Evolutionary conservation across 2,329 filamentous ascomycete species (phyloP).

Genomic region (Beauveria medogensis): DNA sequence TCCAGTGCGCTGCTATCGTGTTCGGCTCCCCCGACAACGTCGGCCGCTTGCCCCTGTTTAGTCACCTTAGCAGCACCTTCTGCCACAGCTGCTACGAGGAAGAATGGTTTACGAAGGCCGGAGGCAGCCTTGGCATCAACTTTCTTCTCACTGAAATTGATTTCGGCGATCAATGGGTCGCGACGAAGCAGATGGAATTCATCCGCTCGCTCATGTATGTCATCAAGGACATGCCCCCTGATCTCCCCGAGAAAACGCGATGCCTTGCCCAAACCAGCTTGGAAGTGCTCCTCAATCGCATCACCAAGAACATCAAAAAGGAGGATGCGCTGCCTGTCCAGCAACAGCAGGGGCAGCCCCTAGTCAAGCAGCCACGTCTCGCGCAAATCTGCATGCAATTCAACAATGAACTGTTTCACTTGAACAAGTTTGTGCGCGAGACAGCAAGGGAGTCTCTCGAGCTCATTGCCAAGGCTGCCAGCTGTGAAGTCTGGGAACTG

Average conservation of each 20-base stretch:
- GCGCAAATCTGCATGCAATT: constrained; percentile 75
- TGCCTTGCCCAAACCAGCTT: constrained; percentile 76
- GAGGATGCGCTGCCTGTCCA: constrained; percentile 49
- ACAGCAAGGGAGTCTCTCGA: constrained; percentile 76
- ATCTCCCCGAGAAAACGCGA: constrained; percentile 84
- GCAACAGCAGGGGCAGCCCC: constrained; percentile 35
- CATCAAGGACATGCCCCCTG: constrained; percentile 94
- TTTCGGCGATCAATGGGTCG: constrained; percentile 76
- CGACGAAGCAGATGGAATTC: constrained; percentile 76
- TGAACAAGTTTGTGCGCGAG: constrained; percentile 90
- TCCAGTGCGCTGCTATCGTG: constrained; percentile 67
- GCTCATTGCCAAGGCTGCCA: constrained; percentile 70
- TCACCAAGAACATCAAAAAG: constrained; percentile 71
- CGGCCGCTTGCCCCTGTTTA: constrained; percentile 75
- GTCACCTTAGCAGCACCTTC: constrained; percentile 72
- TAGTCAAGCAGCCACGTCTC: constrained; percentile 50
- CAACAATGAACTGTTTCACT: constrained; percentile 82
- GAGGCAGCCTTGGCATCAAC: constrained; percentile 83
- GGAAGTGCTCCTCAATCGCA: constrained; percentile 67
- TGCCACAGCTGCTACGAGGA: constrained; percentile 95
- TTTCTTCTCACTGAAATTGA: constrained; percentile 78
- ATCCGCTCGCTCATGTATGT: constrained; percentile 90
- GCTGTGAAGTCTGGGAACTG: constrained; percentile 76
- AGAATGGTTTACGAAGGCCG: constrained; percentile 97
- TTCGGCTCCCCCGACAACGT: constrained; percentile 68